Evolutionary conservation across 1,139 yeast species (phyloP).

Genomic region (Hansenula sp.): DNA sequence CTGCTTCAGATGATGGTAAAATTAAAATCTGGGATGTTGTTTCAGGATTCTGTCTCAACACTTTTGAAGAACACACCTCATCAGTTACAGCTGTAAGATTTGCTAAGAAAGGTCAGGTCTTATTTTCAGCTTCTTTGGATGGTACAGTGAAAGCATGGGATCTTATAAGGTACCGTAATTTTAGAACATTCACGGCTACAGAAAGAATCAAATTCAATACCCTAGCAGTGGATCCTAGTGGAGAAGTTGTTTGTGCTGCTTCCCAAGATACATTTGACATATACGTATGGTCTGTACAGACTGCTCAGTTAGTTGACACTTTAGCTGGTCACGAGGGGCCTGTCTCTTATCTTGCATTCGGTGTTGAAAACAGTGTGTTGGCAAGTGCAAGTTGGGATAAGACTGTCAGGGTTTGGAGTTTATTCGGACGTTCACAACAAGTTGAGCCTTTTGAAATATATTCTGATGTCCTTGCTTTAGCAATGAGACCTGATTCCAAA

Average conservation of each 20-base stretch:
- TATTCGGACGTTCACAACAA: slow-evolving; percentile 77
- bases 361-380: slow-evolving; percentile 68
- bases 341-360: slow-evolving; percentile 82
- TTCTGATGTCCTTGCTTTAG: slow-evolving; percentile 80
- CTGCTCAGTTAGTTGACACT: slow-evolving; percentile 83
- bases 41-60: slow-evolving; percentile 89
- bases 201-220: slow-evolving; percentile 83
- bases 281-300: slow-evolving; percentile 96
- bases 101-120: slow-evolving; percentile 81
- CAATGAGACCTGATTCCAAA: slow-evolving; percentile 89
- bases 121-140: slow-evolving; percentile 87
- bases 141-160: slow-evolving; percentile 99
- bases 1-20: slow-evolving; percentile 96
- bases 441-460: slow-evolving; percentile 88
- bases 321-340: slow-evolving; percentile 96
- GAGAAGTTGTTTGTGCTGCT: slow-evolving; percentile 95
- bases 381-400: slow-evolving; percentile 98
- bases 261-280: slow-evolving; percentile 87
- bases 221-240: slow-evolving; percentile 94
- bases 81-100: slow-evolving; percentile 87
- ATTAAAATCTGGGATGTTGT: slow-evolving; percentile 93
- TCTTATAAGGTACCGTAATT: slow-evolving; percentile 84
- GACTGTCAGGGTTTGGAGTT: slow-evolving; percentile 89
- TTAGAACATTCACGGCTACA: slow-evolving; percentile 90
- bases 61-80: slow-evolving; percentile 87